Percentiles rank a stretch among this genome's conserved stretches.
Evolutionary conservation across 2,329 filamentous ascomycete species (phyloP).

Genomic region (Ceratocystis papillata): DNA sequence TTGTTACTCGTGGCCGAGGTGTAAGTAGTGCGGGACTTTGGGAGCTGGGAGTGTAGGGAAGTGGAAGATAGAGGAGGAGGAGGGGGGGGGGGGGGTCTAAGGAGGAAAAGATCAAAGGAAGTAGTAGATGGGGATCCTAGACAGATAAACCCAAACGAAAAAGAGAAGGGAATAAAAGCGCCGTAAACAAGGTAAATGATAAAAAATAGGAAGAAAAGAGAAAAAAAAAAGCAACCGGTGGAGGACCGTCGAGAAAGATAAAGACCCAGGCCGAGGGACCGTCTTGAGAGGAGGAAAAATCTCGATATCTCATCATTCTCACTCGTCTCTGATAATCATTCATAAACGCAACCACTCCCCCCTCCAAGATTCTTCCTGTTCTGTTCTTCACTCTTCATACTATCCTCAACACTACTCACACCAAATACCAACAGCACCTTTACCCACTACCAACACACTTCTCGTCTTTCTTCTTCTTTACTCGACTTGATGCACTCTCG

Average conservation of each 20-base stretch:
- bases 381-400: neutral
- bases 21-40: neutral
- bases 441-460: neutral
- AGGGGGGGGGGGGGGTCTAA: neutral
- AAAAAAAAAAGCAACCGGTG: neutral
- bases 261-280: neutral
- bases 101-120: constrained; percentile 6
- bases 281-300: neutral
- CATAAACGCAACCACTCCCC: neutral
- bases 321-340: neutral
- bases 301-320: neutral
- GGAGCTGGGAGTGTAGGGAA: neutral
- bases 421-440: neutral
- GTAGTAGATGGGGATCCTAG: neutral
- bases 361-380: neutral
- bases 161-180: constrained; percentile 12
- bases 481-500: constrained; percentile 9
- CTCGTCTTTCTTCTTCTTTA: neutral
- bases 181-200: constrained; percentile 8
- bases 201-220: neutral
- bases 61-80: neutral
- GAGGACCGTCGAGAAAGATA: constrained; percentile 1
- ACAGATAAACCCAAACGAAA: constrained; percentile 11
- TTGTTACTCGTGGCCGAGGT: neutral
- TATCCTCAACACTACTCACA: neutral